Evolutionary conservation across 2,329 filamentous ascomycete genomes (phyloP).

Genomic region (Shiraia sp.): DNA sequence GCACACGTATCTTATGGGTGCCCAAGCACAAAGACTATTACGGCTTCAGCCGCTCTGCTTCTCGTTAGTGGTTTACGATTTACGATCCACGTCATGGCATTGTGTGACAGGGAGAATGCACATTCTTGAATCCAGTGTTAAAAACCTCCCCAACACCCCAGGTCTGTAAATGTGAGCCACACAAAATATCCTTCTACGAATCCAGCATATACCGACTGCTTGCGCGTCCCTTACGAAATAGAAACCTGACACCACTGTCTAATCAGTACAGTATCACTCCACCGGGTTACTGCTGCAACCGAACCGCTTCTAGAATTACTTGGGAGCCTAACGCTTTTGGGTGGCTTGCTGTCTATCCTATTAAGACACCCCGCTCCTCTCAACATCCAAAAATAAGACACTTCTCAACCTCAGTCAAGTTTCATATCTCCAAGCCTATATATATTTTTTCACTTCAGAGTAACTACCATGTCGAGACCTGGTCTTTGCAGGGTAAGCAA

Average conservation of each 20-base stretch:
- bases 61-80: slow-evolving; percentile 9
- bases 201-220: slow-evolving; percentile 6
- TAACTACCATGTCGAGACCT: slow-evolving; percentile 25
- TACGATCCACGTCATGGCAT: slow-evolving; percentile 31
- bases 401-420: slow-evolving; percentile 9
- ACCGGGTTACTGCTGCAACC: slow-evolving; percentile 18
- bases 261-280: slow-evolving; percentile 12
- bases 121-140: slow-evolving; percentile 12
- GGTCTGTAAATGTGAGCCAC: background rate
- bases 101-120: slow-evolving; percentile 19
- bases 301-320: slow-evolving; percentile 15
- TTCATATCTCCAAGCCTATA: background rate
- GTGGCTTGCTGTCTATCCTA: slow-evolving; percentile 11
- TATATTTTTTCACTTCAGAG: slow-evolving; percentile 9
- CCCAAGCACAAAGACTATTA: slow-evolving; percentile 10
- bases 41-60: background rate
- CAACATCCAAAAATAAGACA: background rate
- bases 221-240: slow-evolving; percentile 15
- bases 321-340: slow-evolving; percentile 17
- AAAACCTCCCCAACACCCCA: background rate
- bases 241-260: slow-evolving; percentile 13
- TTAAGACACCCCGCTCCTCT: slow-evolving; percentile 19
- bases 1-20: slow-evolving; percentile 8
- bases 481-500: slow-evolving; percentile 26
- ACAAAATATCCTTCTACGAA: slow-evolving; percentile 1